phyloP scores from a whole-genome alignment of 345 rosid species.

The Hevea brasiliensis region DNA sequence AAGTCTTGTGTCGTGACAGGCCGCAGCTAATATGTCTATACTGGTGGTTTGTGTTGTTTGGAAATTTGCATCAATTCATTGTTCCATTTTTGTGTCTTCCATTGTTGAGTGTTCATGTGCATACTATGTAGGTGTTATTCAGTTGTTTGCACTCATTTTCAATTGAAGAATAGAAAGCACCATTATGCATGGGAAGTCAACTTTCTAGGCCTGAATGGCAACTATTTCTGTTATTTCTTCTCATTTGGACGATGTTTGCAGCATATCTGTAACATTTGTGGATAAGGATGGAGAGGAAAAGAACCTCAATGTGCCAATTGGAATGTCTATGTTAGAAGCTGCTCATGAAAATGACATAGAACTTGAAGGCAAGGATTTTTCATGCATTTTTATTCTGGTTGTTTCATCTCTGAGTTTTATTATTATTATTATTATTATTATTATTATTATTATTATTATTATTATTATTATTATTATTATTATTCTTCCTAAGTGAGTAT shows the following conservation, averaged over 20 bases:
- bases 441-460: too few relatives aligned
- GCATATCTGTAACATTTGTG: constrained; percentile 85
- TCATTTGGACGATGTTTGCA: constrained; percentile 30
- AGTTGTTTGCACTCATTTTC: background rate
- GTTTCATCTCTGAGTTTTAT: background rate
- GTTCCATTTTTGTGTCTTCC: background rate
- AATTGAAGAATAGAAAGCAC: background rate
- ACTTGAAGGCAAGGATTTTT: constrained; percentile 66
- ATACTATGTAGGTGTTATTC: background rate
- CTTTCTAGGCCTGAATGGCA: constrained; percentile 2
- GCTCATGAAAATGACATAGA: constrained; percentile 93
- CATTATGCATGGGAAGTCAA: background rate
- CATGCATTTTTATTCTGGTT: background rate
- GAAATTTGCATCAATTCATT: background rate
- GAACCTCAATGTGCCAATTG: constrained; percentile 67
- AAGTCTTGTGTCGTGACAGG: too few relatives aligned
- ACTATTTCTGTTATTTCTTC: constrained; percentile 6
- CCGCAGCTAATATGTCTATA: background rate
- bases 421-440: too few relatives aligned
- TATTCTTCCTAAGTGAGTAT: background rate
- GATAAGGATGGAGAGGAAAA: constrained; percentile 88
- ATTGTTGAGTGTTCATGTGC: background rate
- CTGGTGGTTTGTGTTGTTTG: background rate
- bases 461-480: too few relatives aligned
- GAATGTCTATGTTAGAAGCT: constrained; percentile 91